Conservation (phyloP, 2,329 filamentous ascomycete species). For the Canariomyces notabilis region DNA sequence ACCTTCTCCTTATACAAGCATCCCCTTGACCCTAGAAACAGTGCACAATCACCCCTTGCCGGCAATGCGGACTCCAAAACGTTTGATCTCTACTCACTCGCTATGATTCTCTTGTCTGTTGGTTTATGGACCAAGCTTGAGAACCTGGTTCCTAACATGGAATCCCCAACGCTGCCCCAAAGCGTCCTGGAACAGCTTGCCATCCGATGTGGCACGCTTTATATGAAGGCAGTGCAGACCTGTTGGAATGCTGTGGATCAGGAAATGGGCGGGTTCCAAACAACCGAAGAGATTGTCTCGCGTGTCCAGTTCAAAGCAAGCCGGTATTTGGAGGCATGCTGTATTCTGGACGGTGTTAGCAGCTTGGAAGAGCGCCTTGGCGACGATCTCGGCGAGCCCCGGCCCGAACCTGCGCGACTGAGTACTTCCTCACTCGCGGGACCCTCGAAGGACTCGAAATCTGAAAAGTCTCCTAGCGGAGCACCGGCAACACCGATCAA, state of each 20-base stretch:
- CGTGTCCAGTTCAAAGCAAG: conserved; percentile 51
- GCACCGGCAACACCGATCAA: neutral
- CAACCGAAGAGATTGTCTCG: conserved; percentile 48
- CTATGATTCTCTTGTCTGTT: conserved; percentile 67
- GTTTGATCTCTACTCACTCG: conserved; percentile 67
- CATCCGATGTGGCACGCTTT: conserved; percentile 66
- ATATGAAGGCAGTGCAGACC: conserved; percentile 67
- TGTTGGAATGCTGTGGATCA: conserved; percentile 68
- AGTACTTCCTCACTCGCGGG: conserved; percentile 19
- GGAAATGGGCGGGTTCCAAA: conserved; percentile 43
- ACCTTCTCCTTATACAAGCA: conserved; percentile 56
- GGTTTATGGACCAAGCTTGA: conserved; percentile 69
- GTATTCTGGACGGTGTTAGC: conserved; percentile 55
- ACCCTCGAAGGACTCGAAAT: conserved; percentile 19
- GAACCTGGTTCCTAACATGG: conserved; percentile 42
- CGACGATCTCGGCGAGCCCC: conserved; percentile 39
- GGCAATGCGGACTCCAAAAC: conserved; percentile 52
- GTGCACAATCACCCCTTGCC: conserved; percentile 42
- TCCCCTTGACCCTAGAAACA: conserved; percentile 54
- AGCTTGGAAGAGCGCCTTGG: conserved; percentile 50
- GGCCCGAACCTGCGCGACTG: conserved; percentile 7
- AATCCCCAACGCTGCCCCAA: conserved; percentile 50
- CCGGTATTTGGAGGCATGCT: conserved; percentile 58
- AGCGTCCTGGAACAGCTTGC: conserved; percentile 59
- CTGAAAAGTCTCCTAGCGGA: conserved; percentile 5